A percentile compares a stretch with the other conserved stretches of the same genome.
These are phyloP conservation scores for Tulasnella sp. DNA, from an alignment of 768 basidiomycete genomes.

Conservation along the genomic window DNA sequence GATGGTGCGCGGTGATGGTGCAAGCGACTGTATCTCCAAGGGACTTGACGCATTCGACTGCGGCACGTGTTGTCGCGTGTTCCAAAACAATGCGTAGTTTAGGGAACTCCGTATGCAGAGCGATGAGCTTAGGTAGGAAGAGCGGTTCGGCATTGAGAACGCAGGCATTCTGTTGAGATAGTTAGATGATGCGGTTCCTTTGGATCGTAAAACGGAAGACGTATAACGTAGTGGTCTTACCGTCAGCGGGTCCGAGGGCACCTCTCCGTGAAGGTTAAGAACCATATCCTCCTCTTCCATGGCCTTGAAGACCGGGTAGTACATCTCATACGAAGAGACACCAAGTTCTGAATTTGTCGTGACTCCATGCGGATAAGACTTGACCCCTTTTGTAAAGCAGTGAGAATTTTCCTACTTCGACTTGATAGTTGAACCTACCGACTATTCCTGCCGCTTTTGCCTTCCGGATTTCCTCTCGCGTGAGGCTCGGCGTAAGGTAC, in stretches of 20 bases:
- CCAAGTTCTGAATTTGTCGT: constrained; percentile 96
- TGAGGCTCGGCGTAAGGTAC: constrained; percentile 85
- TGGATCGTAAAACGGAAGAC: too few relatives aligned
- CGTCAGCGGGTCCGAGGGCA: constrained; percentile 68
- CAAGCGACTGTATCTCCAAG: constrained; percentile 80
- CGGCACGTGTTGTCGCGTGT: constrained; percentile 88
- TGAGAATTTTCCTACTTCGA: neutral
- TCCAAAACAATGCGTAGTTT: constrained; percentile 89
- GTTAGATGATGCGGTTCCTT: neutral
- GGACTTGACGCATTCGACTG: constrained; percentile 73
- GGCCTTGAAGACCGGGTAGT: constrained; percentile 84
- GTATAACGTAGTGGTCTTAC: constrained; percentile 30
- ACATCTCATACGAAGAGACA: constrained; percentile 88
- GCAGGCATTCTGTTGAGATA: constrained; percentile 62
- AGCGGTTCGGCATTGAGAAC: constrained; percentile 85
- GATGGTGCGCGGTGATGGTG: constrained; percentile 94
- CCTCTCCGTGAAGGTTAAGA: constrained; percentile 92
- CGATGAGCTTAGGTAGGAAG: constrained; percentile 79
- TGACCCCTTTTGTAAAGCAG: constrained; percentile 46
- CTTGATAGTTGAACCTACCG: constrained; percentile 26
- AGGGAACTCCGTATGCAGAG: constrained; percentile 76
- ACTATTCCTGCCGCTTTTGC: constrained; percentile 76
- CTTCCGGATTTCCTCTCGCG: constrained; percentile 80
- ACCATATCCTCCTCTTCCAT: constrained; percentile 94
- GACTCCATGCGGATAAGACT: constrained; percentile 94